phyloP scores from a whole-genome alignment of 352 stramenopile genomes.

The Globisporangium barbulae region DNA sequence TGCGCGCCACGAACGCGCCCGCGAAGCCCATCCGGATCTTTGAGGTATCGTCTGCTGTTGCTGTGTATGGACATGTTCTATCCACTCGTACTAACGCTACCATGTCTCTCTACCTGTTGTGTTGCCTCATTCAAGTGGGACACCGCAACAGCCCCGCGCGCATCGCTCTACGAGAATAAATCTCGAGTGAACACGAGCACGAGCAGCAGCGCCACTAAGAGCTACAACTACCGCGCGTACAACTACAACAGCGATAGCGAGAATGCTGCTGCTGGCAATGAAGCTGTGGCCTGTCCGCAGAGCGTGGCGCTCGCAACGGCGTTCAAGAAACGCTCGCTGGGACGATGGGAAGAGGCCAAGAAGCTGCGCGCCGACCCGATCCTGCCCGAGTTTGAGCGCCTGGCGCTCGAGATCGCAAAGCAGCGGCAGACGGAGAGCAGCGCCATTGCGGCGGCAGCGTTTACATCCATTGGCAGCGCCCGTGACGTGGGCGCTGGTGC shows the following conservation, averaged over 20 bases:
- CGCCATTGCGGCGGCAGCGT: slow-evolving; percentile 13
- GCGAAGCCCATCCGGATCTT: slow-evolving; percentile 13
- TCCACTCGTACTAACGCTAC: neutral
- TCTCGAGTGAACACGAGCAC: slow-evolving; percentile 3
- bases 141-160: neutral
- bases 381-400: slow-evolving; percentile 32
- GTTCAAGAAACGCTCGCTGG: slow-evolving; percentile 43
- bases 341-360: slow-evolving; percentile 43
- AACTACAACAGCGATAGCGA: neutral
- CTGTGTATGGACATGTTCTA: neutral
- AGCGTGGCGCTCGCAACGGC: slow-evolving; percentile 35
- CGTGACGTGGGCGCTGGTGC: slow-evolving; percentile 9
- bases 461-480: slow-evolving; percentile 2
- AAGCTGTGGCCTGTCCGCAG: slow-evolving; percentile 13
- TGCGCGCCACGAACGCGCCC: slow-evolving; percentile 2
- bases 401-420: slow-evolving; percentile 13
- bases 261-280: neutral
- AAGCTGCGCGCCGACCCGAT: slow-evolving; percentile 43
- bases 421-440: slow-evolving; percentile 19
- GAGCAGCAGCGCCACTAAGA: slow-evolving; percentile 16
- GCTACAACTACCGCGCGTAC: slow-evolving; percentile 9
- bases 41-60: slow-evolving; percentile 1
- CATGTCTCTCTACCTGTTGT: neutral
- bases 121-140: slow-evolving; percentile 10
- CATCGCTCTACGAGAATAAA: neutral